These are phyloP conservation scores for Fusarium austroafricanum DNA, from an alignment of 2,329 filamentous ascomycete species.

Conservation along the genomic window DNA sequence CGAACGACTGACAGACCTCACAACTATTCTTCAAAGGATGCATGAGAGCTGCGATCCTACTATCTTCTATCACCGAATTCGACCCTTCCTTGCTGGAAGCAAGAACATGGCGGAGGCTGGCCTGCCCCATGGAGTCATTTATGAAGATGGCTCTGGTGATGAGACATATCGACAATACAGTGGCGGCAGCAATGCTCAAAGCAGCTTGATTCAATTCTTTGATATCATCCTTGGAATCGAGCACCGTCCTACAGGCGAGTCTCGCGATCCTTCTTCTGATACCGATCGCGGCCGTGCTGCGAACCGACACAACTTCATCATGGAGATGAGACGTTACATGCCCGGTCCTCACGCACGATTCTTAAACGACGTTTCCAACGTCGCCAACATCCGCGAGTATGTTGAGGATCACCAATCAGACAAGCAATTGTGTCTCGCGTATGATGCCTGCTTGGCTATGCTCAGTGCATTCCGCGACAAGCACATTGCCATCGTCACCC, in stretches of 20 bases:
- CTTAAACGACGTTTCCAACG: constrained; percentile 78
- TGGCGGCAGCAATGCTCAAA: constrained; percentile 96
- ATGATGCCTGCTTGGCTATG: constrained; percentile 87
- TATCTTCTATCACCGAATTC: constrained; percentile 94
- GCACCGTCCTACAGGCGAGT: constrained; percentile 88
- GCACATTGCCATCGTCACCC: constrained; percentile 94
- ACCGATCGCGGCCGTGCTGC: constrained; percentile 57
- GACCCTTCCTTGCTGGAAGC: constrained; percentile 94
- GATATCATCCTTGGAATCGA: constrained; percentile 91
- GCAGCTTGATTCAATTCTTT: constrained; percentile 97
- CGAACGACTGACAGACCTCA: constrained; percentile 88
- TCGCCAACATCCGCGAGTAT: constrained; percentile 89
- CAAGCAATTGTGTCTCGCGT: constrained; percentile 78
- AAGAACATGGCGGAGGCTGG: constrained; percentile 98
- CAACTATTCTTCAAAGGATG: constrained; percentile 83
- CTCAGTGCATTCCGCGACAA: constrained; percentile 82
- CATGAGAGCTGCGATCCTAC: constrained; percentile 95
- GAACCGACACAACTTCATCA: constrained; percentile 82
- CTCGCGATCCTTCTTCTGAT: constrained; percentile 58
- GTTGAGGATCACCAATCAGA: constrained; percentile 74
- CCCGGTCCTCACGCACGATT: constrained; percentile 92
- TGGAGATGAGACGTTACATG: constrained; percentile 98
- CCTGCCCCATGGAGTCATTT: constrained; percentile 86
- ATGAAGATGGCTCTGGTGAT: constrained; percentile 80
- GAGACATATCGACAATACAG: constrained; percentile 84